Conservation (phyloP, 257 asterid species). For the Plectranthus barbatus region DNA sequence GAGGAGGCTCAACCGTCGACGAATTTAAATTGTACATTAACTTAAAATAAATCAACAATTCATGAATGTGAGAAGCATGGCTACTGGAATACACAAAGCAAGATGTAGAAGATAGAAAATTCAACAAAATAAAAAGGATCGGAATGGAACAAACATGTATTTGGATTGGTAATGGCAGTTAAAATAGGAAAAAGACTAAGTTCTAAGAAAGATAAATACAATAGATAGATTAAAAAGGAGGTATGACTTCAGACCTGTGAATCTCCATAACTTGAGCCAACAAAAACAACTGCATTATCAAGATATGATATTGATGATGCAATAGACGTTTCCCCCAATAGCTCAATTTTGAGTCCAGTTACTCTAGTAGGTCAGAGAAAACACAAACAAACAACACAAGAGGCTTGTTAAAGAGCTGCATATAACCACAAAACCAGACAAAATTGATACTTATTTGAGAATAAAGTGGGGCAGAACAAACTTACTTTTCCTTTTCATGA, state of each 20-base stretch:
- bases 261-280: slow-evolving; percentile 94
- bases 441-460: not conserved
- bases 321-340: slow-evolving; percentile 78
- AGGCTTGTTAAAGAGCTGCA: not conserved
- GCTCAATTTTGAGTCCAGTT: slow-evolving; percentile 85
- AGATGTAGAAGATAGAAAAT: too few species aligned
- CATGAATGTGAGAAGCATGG: too few species aligned
- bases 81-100: too few species aligned
- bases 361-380: slow-evolving; percentile 38
- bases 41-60: too few species aligned
- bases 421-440: not conserved
- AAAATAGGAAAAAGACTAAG: too few species aligned
- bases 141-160: too few species aligned
- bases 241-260: slow-evolving; percentile 52
- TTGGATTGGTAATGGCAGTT: too few species aligned
- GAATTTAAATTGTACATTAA: too few species aligned
- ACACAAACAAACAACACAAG: not conserved
- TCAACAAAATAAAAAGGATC: too few species aligned
- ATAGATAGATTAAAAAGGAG: not conserved
- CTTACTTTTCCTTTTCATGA: slow-evolving; percentile 86
- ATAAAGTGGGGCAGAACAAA: slow-evolving; percentile 11
- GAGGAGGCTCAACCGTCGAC: too few species aligned
- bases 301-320: slow-evolving; percentile 92
- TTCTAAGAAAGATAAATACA: not conserved
- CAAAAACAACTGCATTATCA: slow-evolving; percentile 76